These are phyloP conservation scores for Podila verticillata DNA, from an alignment of 192 early-diverging fungal genomes.

Conservation along the genomic window DNA sequence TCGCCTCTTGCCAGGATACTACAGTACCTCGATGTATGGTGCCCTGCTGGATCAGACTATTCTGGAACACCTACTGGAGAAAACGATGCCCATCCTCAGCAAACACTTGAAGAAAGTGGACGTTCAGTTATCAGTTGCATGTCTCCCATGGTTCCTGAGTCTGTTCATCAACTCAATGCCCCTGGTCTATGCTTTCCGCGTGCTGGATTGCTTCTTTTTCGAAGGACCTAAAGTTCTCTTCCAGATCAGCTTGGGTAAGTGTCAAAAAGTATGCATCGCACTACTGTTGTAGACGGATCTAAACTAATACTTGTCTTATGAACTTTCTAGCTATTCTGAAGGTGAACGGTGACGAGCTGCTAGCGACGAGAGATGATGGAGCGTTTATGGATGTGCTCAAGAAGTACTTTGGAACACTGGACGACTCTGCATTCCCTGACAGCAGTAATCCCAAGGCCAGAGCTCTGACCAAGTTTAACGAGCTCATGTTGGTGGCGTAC, in stretches of 20 bases:
- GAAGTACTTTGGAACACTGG: slow-evolving; percentile 84
- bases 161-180: slow-evolving; percentile 98
- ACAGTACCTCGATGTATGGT: slow-evolving; percentile 98
- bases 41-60: slow-evolving; percentile 96
- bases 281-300: not conserved
- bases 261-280: not conserved
- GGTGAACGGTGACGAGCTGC: slow-evolving; percentile 83
- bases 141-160: slow-evolving; percentile 97
- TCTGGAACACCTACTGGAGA: slow-evolving; percentile 88
- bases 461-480: slow-evolving; percentile 84
- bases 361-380: slow-evolving; percentile 77
- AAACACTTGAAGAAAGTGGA: slow-evolving; percentile 87
- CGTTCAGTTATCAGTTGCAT: slow-evolving; percentile 96
- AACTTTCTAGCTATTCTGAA: slow-evolving; percentile 81
- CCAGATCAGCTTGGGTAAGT: slow-evolving; percentile 78
- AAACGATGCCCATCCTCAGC: slow-evolving; percentile 90
- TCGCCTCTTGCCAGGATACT: slow-evolving; percentile 93
- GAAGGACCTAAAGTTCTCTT: slow-evolving; percentile 97
- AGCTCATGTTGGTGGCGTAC: slow-evolving; percentile 91
- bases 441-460: slow-evolving; percentile 61
- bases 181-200: slow-evolving; percentile 83
- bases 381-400: slow-evolving; percentile 87
- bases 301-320: not conserved
- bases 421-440: slow-evolving; percentile 76
- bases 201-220: slow-evolving; percentile 97